A percentile compares a stretch with the other conserved stretches of the same genome.
Conservation (phyloP, 2,329 filamentous ascomycete species). For the Byssoonygena ceratinophila region DNA sequence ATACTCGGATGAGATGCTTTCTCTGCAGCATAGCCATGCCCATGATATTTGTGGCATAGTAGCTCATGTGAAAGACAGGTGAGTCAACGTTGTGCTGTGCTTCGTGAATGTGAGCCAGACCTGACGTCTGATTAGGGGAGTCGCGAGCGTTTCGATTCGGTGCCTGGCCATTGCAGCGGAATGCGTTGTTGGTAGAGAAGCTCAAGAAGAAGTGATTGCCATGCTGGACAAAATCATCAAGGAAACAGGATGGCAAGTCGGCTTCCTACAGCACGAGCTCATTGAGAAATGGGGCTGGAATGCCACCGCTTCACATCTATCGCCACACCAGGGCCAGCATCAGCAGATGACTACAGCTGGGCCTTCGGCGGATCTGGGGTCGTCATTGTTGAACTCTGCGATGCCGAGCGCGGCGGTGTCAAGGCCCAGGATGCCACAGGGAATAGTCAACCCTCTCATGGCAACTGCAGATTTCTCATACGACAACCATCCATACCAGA, state of each 20-base stretch:
- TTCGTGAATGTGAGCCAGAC: background rate
- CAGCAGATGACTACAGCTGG: conserved; percentile 19
- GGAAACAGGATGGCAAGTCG: conserved; percentile 69
- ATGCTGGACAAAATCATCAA: conserved; percentile 66
- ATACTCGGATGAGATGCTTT: conserved; percentile 55
- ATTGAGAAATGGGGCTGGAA: conserved; percentile 70
- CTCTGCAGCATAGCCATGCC: conserved; percentile 61
- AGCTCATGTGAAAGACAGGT: conserved; percentile 69
- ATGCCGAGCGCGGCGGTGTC: conserved; percentile 21
- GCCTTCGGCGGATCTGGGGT: conserved; percentile 9
- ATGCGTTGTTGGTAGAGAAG: conserved; percentile 54
- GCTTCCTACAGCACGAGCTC: conserved; percentile 60
- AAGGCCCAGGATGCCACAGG: conserved; percentile 30
- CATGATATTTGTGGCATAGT: conserved; percentile 83
- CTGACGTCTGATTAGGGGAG: conserved; percentile 41
- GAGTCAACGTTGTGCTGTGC: conserved; percentile 16
- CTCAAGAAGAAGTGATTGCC: conserved; percentile 69
- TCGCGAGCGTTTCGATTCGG: conserved; percentile 67
- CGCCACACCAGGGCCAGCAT: conserved; percentile 23
- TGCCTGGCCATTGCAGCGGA: conserved; percentile 69
- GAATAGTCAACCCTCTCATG: conserved; percentile 59
- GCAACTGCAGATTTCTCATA: conserved; percentile 63
- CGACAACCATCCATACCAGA: conserved; percentile 71
- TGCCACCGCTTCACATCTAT: conserved; percentile 29
- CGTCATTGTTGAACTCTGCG: conserved; percentile 19